Evolutionary conservation across 768 basidiomycete species (phyloP), one percentile per base, ranked within the genome.

Genomic region (Calocera viscosa): DNA sequence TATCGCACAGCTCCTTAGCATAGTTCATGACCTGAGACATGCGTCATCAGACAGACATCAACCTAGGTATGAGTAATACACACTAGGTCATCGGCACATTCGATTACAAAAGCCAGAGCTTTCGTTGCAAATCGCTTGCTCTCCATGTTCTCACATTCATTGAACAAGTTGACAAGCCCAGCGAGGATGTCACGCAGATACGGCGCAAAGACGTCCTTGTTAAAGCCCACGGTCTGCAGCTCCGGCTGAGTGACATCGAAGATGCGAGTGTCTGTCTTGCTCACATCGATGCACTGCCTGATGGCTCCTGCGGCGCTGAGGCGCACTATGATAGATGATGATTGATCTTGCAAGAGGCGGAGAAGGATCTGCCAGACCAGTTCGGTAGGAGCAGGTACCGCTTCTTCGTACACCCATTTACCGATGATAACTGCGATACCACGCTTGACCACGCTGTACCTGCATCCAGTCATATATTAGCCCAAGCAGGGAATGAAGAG

Each of bases 351-450:
- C 63, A 97, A 75, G 26, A 97, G 82, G 72, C 90, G 85, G 8
- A 89, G 79, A 0, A 97, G 80, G 33, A 93, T 81, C 69, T 90
- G 83, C 91, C 93, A 97, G 32, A 94, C 78, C 12, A 69, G 77
- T 1, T 83, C 78, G 68, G 87, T 84, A 53, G 83, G 83, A 1
- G 84, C 80, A 16, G 82, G 78, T 22, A 82, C 76, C 69, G 85
- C 85, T 67, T 83, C 81, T 60, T 92, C 88, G 16, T 84, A 79
- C 35, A 92, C 81, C 89, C 91, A 93, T 80, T 87, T 89, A 28
- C 94, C 94, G 53, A 97, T 82, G 2, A 97, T 78, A 93, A 94
- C 96, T 0, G 94, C 93, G 70, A 97, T 89, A 34, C 94, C 84
- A n/a, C 93, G 84, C 75, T 97, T 95, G 68, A 98, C 84, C 65